phyloP scores from a whole-genome alignment of 768 basidiomycete species.

The Podaxis sp. region DNA sequence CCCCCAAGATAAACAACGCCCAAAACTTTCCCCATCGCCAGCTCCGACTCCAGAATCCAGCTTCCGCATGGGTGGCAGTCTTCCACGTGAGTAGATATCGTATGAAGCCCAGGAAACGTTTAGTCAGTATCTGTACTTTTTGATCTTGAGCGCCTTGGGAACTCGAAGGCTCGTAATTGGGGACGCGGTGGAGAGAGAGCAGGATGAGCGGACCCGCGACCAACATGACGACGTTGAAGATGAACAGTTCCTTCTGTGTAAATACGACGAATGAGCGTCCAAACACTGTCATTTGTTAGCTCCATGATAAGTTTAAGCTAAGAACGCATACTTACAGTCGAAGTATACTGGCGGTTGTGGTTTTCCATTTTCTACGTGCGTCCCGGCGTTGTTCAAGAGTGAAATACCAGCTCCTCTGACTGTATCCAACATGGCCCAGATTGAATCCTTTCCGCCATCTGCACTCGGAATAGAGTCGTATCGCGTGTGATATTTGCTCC shows the following conservation, averaged over 20 bases:
- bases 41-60: conserved; percentile 20
- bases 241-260: conserved; percentile 44
- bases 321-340: conserved; percentile 47
- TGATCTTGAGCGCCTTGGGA: neutral
- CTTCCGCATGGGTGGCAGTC: neutral
- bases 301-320: neutral
- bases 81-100: neutral
- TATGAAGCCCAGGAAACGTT: neutral
- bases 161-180: neutral
- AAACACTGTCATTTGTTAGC: conserved; percentile 44
- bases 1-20: conserved; percentile 43
- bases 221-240: conserved; percentile 54
- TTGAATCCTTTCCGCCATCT: conserved; percentile 39
- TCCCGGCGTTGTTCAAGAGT: conserved; percentile 47
- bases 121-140: neutral
- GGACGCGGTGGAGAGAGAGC: conserved; percentile 33
- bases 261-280: conserved; percentile 49
- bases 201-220: conserved; percentile 52
- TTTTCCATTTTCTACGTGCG: conserved; percentile 19
- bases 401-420: conserved; percentile 46
- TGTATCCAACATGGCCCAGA: conserved; percentile 76
- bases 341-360: conserved; percentile 55
- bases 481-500: conserved; percentile 71
- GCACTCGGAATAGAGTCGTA: conserved; percentile 61
- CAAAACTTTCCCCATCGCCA: conserved; percentile 57